These are phyloP conservation scores for Alternaria tenuissima DNA, from an alignment of 2,329 filamentous ascomycete species.

Conservation along the genomic window DNA sequence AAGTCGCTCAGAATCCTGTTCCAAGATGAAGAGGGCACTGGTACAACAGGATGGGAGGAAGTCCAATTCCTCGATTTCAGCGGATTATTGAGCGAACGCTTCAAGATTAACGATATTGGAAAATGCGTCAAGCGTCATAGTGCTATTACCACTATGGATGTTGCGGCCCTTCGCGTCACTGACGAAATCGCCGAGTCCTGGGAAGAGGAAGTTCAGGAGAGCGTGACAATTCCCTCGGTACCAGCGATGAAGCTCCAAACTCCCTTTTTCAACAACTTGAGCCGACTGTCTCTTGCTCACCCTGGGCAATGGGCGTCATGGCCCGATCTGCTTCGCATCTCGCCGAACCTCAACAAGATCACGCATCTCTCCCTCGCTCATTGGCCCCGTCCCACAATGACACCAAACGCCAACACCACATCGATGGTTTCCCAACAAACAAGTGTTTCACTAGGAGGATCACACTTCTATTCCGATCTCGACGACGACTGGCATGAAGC, in stretches of 20 bases:
- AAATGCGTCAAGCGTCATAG: slow-evolving; percentile 50
- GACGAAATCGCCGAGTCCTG: slow-evolving; percentile 55
- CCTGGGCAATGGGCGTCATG: slow-evolving; percentile 61
- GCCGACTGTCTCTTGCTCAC: slow-evolving; percentile 66
- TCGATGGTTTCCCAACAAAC: slow-evolving; percentile 55
- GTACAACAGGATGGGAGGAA: slow-evolving; percentile 52
- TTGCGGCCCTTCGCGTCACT: slow-evolving; percentile 25
- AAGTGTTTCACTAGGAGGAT: slow-evolving; percentile 59
- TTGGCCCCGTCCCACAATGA: slow-evolving; percentile 68
- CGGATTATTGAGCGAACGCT: slow-evolving; percentile 57
- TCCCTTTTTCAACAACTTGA: slow-evolving; percentile 60
- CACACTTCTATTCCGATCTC: slow-evolving; percentile 61
- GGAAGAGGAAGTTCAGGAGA: slow-evolving; percentile 52
- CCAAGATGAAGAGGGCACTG: slow-evolving; percentile 44
- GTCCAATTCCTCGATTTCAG: slow-evolving; percentile 63
- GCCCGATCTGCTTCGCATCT: slow-evolving; percentile 62
- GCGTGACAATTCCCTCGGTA: not conserved
- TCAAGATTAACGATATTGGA: slow-evolving; percentile 59
- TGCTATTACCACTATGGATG: slow-evolving; percentile 14
- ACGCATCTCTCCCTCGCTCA: slow-evolving; percentile 70
- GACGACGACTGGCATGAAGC: slow-evolving; percentile 66
- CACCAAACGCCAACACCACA: slow-evolving; percentile 60
- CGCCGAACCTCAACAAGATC: slow-evolving; percentile 62
- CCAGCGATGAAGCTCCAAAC: slow-evolving; percentile 29
- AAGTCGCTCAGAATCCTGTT: slow-evolving; percentile 62